Conservation (phyloP, 2,329 filamentous ascomycete species). For the Davidsoniella australis region DNA sequence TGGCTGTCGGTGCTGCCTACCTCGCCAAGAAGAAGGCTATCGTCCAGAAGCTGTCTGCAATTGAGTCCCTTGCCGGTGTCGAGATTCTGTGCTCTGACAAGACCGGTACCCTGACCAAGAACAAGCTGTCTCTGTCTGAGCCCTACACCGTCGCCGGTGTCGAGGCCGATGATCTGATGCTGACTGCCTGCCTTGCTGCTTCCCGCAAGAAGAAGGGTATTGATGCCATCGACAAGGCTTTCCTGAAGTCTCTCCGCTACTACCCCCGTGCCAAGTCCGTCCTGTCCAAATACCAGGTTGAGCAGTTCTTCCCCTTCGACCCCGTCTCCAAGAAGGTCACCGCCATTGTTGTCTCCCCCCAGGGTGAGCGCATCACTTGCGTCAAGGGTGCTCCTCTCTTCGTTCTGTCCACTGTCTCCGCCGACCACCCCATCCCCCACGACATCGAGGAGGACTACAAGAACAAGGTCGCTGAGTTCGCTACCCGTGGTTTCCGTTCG, state of each 20-base stretch:
- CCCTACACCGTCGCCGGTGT: constrained; percentile 71
- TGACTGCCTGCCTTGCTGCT: constrained; percentile 77
- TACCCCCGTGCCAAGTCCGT: constrained; percentile 71
- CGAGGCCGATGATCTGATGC: constrained; percentile 75
- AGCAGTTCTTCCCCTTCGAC: constrained; percentile 78
- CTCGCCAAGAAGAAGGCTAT: constrained; percentile 86
- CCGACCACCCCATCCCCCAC: constrained; percentile 64
- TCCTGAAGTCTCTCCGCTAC: constrained; percentile 67
- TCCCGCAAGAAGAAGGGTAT: constrained; percentile 93
- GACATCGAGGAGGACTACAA: constrained; percentile 71
- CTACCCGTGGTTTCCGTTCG: constrained; percentile 82
- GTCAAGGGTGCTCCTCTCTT: constrained; percentile 84
- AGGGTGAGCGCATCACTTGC: constrained; percentile 71
- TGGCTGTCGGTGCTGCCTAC: constrained; percentile 85
- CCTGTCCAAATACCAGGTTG: constrained; percentile 67
- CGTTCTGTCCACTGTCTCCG: constrained; percentile 73
- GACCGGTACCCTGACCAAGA: constrained; percentile 85
- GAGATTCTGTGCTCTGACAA: constrained; percentile 92
- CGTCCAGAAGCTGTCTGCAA: constrained; percentile 81
- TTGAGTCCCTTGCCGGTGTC: constrained; percentile 81
- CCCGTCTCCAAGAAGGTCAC: constrained; percentile 87
- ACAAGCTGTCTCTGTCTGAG: constrained; percentile 76
- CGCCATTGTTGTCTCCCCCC: constrained; percentile 65
- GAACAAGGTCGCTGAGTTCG: constrained; percentile 83
- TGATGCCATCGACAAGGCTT: constrained; percentile 87